Percentiles rank a stretch among this genome's conserved stretches.
These are phyloP conservation scores for Actinomucor elegans DNA, from an alignment of 371 early-diverging fungal species.

Conservation along the genomic window DNA sequence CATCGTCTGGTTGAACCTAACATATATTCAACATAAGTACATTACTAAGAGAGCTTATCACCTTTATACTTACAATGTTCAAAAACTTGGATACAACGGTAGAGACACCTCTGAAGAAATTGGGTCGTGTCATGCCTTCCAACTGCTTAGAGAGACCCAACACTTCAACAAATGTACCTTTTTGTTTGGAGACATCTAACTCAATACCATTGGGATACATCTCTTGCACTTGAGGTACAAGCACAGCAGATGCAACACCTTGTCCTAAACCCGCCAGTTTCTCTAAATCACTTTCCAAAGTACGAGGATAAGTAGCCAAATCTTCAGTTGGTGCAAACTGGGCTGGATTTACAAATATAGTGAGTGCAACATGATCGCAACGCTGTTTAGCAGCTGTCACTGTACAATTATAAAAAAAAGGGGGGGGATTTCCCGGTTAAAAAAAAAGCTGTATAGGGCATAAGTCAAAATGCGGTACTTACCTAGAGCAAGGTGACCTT, in stretches of 20 bases:
- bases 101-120: constrained; percentile 97
- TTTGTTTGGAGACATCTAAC: constrained; percentile 72
- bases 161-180: constrained; percentile 92
- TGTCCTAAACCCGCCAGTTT: constrained; percentile 50
- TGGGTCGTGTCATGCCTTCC: constrained; percentile 92
- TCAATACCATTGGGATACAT: constrained; percentile 95
- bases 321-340: constrained; percentile 98
- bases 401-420: too few relatives aligned
- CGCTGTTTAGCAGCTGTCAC: constrained; percentile 60
- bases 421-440: too few relatives aligned
- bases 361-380: constrained; percentile 75
- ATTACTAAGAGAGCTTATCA: too few relatives aligned
- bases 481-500: constrained; percentile 83
- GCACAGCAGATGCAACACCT: constrained; percentile 58
- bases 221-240: constrained; percentile 81
- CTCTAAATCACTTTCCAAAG: constrained; percentile 69
- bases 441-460: too few relatives aligned
- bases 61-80: constrained; percentile 77
- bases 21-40: too few relatives aligned
- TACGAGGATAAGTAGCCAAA: constrained; percentile 88
- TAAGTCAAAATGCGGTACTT: neutral
- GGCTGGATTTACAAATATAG: constrained; percentile 96
- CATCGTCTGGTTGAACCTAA: constrained; percentile 73
- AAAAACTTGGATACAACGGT: constrained; percentile 95
- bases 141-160: constrained; percentile 85